Conservation (phyloP, 441 rosid species). For the Pelargonium myrrhifolium region DNA sequence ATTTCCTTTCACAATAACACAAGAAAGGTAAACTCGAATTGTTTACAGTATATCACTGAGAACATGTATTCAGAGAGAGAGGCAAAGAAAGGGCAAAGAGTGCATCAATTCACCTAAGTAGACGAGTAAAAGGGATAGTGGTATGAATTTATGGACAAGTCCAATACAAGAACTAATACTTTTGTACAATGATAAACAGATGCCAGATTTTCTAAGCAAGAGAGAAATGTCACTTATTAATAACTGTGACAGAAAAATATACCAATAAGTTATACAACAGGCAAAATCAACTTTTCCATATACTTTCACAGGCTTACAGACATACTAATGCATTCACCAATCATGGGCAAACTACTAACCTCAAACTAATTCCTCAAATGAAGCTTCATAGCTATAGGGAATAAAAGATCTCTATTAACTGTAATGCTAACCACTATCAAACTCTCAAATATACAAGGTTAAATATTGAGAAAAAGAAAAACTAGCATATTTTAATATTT, state of each 20-base stretch:
- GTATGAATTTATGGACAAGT: neutral
- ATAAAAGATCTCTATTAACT: neutral
- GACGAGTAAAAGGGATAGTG: neutral
- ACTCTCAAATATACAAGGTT: neutral
- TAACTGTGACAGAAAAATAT: neutral
- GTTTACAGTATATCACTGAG: neutral
- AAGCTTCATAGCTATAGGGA: neutral
- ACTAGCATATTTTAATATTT: neutral
- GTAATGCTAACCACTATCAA: neutral
- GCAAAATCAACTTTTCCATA: neutral
- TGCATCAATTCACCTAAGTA: too few species aligned
- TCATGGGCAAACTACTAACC: neutral
- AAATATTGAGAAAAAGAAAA: neutral
- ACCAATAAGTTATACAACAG: neutral
- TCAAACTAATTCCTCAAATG: neutral
- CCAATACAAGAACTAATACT: too few species aligned
- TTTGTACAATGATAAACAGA: too few species aligned
- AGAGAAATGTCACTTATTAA: neutral
- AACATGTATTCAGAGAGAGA: too few species aligned
- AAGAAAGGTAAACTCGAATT: neutral
- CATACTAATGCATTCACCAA: neutral
- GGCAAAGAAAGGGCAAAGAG: too few species aligned
- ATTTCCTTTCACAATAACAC: neutral
- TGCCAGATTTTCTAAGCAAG: neutral
- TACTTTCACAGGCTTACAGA: neutral